These are phyloP conservation scores for Agrostemma githago DNA, from an alignment of 148 eudicot genomes.

Conservation along the genomic window DNA sequence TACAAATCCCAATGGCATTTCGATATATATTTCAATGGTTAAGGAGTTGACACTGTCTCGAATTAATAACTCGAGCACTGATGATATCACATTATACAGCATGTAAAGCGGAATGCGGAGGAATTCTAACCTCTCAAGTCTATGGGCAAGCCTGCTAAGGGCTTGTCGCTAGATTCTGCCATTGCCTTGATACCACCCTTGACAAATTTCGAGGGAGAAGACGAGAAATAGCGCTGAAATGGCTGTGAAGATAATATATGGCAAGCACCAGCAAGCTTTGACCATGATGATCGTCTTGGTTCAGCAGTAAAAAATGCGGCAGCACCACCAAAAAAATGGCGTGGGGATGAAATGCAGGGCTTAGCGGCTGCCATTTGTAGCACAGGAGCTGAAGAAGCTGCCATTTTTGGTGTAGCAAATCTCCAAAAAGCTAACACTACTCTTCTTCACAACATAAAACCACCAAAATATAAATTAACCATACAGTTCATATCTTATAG, in stretches of 20 bases:
- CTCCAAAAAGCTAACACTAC: slow-evolving; percentile 6
- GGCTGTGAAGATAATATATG: slow-evolving; percentile 39
- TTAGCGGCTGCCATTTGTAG: slow-evolving; percentile 52
- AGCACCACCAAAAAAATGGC: slow-evolving; percentile 36
- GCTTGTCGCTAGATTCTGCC: slow-evolving; percentile 61
- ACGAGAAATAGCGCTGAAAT: slow-evolving; percentile 39
- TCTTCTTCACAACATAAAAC: slow-evolving; percentile 10
- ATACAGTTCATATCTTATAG: neutral
- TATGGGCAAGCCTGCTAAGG: slow-evolving; percentile 55
- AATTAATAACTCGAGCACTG: neutral
- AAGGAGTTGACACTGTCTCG: too few relatives aligned
- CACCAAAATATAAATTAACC: neutral
- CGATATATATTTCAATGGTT: too few relatives aligned
- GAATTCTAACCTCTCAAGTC: slow-evolving; percentile 61
- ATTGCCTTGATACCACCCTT: slow-evolving; percentile 55
- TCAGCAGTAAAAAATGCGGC: slow-evolving; percentile 33
- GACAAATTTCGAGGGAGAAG: slow-evolving; percentile 33
- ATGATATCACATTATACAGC: neutral
- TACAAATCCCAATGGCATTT: neutral
- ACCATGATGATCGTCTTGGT: slow-evolving; percentile 35
- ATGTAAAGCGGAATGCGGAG: slow-evolving; percentile 6
- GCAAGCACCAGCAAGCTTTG: slow-evolving; percentile 47
- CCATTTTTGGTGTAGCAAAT: slow-evolving; percentile 41
- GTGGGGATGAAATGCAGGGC: slow-evolving; percentile 43
- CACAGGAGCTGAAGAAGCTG: slow-evolving; percentile 58